Evolutionary conservation across 2,329 filamentous ascomycete species (phyloP).

Genomic region (Pezicula neosporulosa): DNA sequence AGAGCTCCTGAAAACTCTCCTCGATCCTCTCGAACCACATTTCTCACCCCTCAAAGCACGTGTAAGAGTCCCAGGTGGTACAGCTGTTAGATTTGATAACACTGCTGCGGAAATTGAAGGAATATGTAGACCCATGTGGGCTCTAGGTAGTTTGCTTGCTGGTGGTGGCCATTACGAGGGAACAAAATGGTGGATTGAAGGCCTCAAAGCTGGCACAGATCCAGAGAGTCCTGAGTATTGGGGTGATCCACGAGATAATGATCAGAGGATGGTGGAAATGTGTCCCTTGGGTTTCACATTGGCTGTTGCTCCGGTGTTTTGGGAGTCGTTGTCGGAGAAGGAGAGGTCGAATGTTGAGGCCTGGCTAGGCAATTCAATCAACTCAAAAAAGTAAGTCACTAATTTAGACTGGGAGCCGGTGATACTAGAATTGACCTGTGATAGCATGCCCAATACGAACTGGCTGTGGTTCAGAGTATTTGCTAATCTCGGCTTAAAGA

Average conservation of each 20-base stretch:
- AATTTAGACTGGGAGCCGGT: not conserved
- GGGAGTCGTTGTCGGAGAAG: slow-evolving; percentile 55
- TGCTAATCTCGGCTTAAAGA: slow-evolving; percentile 73
- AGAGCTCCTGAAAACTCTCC: slow-evolving; percentile 56
- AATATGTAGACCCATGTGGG: slow-evolving; percentile 64
- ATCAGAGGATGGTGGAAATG: slow-evolving; percentile 84
- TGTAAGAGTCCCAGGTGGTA: slow-evolving; percentile 64
- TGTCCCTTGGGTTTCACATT: slow-evolving; percentile 74
- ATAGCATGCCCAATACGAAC: slow-evolving; percentile 66
- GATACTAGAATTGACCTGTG: slow-evolving; percentile 36
- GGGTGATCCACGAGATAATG: slow-evolving; percentile 72
- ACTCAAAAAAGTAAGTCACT: slow-evolving; percentile 63
- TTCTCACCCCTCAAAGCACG: slow-evolving; percentile 65
- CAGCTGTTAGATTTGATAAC: slow-evolving; percentile 75
- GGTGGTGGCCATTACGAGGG: slow-evolving; percentile 63
- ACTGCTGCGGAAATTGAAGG: slow-evolving; percentile 70
- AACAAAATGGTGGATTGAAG: slow-evolving; percentile 64
- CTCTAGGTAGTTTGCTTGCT: slow-evolving; percentile 65
- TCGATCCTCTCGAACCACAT: slow-evolving; percentile 69
- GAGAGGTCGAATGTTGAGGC: slow-evolving; percentile 64
- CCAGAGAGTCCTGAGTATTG: slow-evolving; percentile 69
- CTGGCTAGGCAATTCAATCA: slow-evolving; percentile 73
- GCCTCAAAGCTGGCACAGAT: slow-evolving; percentile 68
- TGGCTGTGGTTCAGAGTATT: slow-evolving; percentile 86
- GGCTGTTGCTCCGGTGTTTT: slow-evolving; percentile 52